phyloP scores from a whole-genome alignment of 1,139 yeast species.

The Debaryomyces nepalensis region DNA sequence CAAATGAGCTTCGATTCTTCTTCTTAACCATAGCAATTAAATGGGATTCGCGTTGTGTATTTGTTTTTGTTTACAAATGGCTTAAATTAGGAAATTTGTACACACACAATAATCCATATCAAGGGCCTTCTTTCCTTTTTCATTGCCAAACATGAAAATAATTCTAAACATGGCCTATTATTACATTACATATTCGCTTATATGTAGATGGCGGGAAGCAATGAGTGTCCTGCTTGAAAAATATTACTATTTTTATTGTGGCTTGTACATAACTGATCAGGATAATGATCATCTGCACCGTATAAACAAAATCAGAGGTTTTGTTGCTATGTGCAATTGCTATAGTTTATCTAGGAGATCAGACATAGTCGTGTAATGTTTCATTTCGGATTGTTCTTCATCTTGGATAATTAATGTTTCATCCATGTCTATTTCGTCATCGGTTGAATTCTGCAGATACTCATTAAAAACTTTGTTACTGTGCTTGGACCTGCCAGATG shows the following conservation, averaged over 20 bases:
- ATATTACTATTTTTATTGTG: not conserved
- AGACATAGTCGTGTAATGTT: slow-evolving; percentile 25
- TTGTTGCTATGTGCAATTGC: slow-evolving; percentile 5
- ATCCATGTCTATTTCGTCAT: slow-evolving; percentile 21
- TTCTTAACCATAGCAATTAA: slow-evolving; percentile 5
- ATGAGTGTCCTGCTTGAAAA: not conserved
- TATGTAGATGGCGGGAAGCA: slow-evolving; percentile 4
- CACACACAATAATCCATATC: not conserved
- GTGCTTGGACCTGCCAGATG: not conserved
- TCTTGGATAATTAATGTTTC: slow-evolving; percentile 16
- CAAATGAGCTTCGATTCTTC: slow-evolving; percentile 5
- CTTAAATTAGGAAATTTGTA: slow-evolving; percentile 6
- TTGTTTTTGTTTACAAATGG: slow-evolving; percentile 11
- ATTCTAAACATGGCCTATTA: not conserved
- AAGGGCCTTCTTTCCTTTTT: not conserved
- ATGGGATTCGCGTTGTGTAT: slow-evolving; percentile 9
- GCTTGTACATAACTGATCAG: not conserved
- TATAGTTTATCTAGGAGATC: slow-evolving; percentile 31
- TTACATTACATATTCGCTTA: slow-evolving; percentile 3
- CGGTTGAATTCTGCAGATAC: slow-evolving; percentile 16
- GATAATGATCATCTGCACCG: not conserved
- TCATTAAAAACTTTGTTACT: slow-evolving; percentile 18
- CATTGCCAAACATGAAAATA: slow-evolving; percentile 3
- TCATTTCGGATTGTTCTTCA: slow-evolving; percentile 11
- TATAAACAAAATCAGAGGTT: not conserved